Evolutionary conservation across 495 filamentous ascomycete species (phyloP).

Genomic region (Acidiella bohemica): DNA sequence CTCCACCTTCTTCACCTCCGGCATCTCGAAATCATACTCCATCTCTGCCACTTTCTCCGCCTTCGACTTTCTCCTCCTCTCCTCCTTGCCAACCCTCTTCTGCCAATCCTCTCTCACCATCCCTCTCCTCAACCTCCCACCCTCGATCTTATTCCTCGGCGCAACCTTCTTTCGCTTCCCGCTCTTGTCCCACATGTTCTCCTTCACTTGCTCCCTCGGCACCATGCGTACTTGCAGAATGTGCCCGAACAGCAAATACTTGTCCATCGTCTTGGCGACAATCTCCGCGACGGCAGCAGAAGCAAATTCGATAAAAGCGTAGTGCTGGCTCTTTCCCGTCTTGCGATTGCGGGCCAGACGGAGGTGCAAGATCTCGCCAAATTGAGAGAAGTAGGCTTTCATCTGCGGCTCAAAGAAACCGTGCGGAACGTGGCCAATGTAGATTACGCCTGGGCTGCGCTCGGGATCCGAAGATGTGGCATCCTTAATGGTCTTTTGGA

Average conservation of each 20-base stretch:
- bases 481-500: slow-evolving; percentile 45
- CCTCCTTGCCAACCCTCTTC: slow-evolving; percentile 54
- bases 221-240: slow-evolving; percentile 76
- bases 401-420: slow-evolving; percentile 98
- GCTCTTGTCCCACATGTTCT: slow-evolving; percentile 70
- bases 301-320: slow-evolving; percentile 83
- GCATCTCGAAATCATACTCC: slow-evolving; percentile 73
- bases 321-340: slow-evolving; percentile 80
- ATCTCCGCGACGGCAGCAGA: slow-evolving; percentile 68
- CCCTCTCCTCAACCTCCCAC: slow-evolving; percentile 54
- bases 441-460: slow-evolving; percentile 63
- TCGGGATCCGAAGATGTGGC: slow-evolving; percentile 21
- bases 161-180: slow-evolving; percentile 66
- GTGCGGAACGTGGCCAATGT: slow-evolving; percentile 77
- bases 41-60: slow-evolving; percentile 62
- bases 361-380: slow-evolving; percentile 68
- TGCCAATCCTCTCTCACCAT: slow-evolving; percentile 62
- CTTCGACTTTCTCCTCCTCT: slow-evolving; percentile 49
- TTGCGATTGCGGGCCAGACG: slow-evolving; percentile 81
- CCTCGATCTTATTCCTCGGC: slow-evolving; percentile 72
- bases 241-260: slow-evolving; percentile 89
- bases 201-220: slow-evolving; percentile 60
- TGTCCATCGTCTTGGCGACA: slow-evolving; percentile 89
- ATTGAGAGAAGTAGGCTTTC: slow-evolving; percentile 87
- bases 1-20: slow-evolving; percentile 54